These are phyloP conservation scores for Phellopilus nigrolimitatus DNA, from an alignment of 1,284 basidiomycete species.

Conservation along the genomic window DNA sequence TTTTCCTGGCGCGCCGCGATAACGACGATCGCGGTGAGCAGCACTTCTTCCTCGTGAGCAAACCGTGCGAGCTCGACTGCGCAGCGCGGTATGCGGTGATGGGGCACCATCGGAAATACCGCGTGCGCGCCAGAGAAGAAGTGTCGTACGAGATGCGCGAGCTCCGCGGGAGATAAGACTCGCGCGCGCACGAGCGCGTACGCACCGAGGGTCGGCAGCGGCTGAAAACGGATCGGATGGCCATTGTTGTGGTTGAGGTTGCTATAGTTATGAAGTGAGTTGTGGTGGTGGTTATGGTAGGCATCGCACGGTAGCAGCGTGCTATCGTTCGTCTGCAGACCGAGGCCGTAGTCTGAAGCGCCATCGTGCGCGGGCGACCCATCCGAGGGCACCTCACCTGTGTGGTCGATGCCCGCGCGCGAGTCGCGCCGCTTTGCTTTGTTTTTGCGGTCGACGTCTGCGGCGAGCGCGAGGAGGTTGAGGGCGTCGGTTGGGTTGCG, in stretches of 20 bases:
- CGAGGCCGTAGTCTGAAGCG: not conserved
- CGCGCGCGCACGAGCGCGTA: conserved; percentile 35
- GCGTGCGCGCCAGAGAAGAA: conserved; percentile 38
- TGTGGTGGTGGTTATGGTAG: conserved; percentile 4
- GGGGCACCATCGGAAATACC: conserved; percentile 37
- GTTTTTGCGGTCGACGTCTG: conserved; percentile 17
- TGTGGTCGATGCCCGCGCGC: not conserved
- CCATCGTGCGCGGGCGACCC: conserved; percentile 1
- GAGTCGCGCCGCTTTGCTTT: conserved; percentile 12
- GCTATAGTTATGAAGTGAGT: not conserved
- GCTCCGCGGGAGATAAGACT: conserved; percentile 29
- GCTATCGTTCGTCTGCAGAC: conserved; percentile 1
- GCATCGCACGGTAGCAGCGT: not conserved
- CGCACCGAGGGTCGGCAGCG: conserved; percentile 20
- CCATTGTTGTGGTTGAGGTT: conserved; percentile 6
- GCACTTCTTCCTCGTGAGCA: conserved; percentile 33
- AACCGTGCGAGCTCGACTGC: conserved; percentile 32
- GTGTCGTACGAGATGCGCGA: conserved; percentile 28
- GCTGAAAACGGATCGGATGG: no score
- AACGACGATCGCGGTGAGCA: conserved; percentile 35
- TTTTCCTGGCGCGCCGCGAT: conserved; percentile 31
- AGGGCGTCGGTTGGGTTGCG: conserved; percentile 20
- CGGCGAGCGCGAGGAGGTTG: conserved; percentile 20
- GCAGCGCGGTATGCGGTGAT: conserved; percentile 32
- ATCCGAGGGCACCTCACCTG: not conserved